Evolutionary conservation across 1,139 yeast genomes (phyloP).

Genomic region (Tardiomyces blankii): DNA sequence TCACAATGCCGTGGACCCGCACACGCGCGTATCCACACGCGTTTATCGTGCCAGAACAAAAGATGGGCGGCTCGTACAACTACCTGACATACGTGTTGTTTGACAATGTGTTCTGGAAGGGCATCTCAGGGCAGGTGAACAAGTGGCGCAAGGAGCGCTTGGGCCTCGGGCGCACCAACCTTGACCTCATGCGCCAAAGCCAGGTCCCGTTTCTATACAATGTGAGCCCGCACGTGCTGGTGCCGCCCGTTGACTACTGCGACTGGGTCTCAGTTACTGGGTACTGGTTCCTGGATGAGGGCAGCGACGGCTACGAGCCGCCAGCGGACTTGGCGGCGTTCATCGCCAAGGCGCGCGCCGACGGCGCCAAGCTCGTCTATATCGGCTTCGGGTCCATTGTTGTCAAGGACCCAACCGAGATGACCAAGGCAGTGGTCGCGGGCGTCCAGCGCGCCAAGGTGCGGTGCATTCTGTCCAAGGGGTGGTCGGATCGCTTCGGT

Average conservation of each 20-base stretch:
- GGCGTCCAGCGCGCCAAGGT: conserved; percentile 76
- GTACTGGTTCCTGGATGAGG: conserved; percentile 85
- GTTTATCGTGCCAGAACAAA: conserved; percentile 86
- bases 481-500: conserved; percentile 77
- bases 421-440: conserved; percentile 67
- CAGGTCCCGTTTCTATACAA: conserved; percentile 84
- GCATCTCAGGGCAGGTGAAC: conserved; percentile 80
- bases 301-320: conserved; percentile 44
- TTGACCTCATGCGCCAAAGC: conserved; percentile 60
- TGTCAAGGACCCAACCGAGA: conserved; percentile 65
- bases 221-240: conserved; percentile 77
- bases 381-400: conserved; percentile 96
- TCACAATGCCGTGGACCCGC: conserved; percentile 98
- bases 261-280: conserved; percentile 95
- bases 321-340: conserved; percentile 50
- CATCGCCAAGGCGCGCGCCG: conserved; percentile 48
- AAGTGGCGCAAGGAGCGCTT: conserved; percentile 70
- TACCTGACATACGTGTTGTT: conserved; percentile 86
- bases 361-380: conserved; percentile 63
- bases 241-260: conserved; percentile 87
- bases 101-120: conserved; percentile 90
- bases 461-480: conserved; percentile 78
- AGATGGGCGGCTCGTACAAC: conserved; percentile 85
- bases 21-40: conserved; percentile 96
- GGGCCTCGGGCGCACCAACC: conserved; percentile 54